Conservation (phyloP, 371 early-diverging fungal species). For the Mortierella sp. region DNA sequence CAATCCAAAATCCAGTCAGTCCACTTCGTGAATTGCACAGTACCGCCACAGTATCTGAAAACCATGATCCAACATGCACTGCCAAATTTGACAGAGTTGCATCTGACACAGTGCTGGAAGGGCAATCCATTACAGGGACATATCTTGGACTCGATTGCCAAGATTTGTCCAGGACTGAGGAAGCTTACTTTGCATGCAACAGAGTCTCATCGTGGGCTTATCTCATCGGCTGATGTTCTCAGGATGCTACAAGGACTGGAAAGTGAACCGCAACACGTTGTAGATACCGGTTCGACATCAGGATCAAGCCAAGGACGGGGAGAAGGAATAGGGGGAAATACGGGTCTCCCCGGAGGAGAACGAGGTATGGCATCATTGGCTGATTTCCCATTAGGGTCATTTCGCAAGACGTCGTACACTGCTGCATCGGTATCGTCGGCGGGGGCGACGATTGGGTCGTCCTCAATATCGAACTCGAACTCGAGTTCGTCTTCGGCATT, state of each 20-base stretch:
- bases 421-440: slow-evolving; percentile 24
- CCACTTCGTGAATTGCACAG: slow-evolving; percentile 45
- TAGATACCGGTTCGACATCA: neutral
- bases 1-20: slow-evolving; percentile 33
- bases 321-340: neutral
- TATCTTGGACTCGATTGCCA: slow-evolving; percentile 22
- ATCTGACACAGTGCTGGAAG: slow-evolving; percentile 44
- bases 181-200: slow-evolving; percentile 34
- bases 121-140: slow-evolving; percentile 14
- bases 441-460: slow-evolving; percentile 17
- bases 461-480: slow-evolving; percentile 9
- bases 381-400: slow-evolving; percentile 31
- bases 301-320: neutral
- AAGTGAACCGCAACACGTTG: neutral
- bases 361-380: slow-evolving; percentile 11
- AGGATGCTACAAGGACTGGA: slow-evolving; percentile 23
- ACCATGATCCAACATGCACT: slow-evolving; percentile 45
- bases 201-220: slow-evolving; percentile 24
- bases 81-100: slow-evolving; percentile 27
- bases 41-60: slow-evolving; percentile 47
- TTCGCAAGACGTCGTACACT: slow-evolving; percentile 10
- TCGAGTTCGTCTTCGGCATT: slow-evolving; percentile 11
- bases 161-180: slow-evolving; percentile 33
- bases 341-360: no score
- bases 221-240: slow-evolving; percentile 22